Evolutionary conservation across 2,329 filamentous ascomycete genomes (phyloP), one percentile per base, ranked within the genome.

Genomic region (Emergomyces orientalis): DNA sequence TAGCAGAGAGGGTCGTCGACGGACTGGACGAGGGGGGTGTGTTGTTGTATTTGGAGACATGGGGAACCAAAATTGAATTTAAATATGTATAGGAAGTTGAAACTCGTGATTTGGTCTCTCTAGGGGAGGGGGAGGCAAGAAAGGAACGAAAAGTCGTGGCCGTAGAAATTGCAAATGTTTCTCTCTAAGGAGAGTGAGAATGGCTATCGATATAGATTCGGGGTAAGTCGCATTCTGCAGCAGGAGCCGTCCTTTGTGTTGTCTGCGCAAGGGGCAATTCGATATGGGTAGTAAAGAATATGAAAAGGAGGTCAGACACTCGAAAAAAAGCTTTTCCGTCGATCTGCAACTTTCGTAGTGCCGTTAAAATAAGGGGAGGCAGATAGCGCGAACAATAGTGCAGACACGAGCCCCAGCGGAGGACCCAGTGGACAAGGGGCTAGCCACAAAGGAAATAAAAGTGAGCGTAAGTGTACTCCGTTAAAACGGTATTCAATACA

Each of bases 1-100:
- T 14, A 75, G 72, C 45, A 78, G 65, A 19, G 77, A 78, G 37
- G 75, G 71, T 65, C 74, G 73, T 59, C 63, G 62, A 30, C 64
- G 62, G 59, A 62, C 58, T 13, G 65, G 59, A 39, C 51, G 61
- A 17, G 59, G 19, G 30, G 52, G 59, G 55, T 13, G 59, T 14
- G 63, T 56, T 14, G 63, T 14, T 22, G 51, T 25, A 30, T 47
- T 56, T 30, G 58, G 63, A 55, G 63, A 64, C 63, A 65, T 64
- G 47, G 54, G 39, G 51, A 17, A 19, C 30, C 17, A 59, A 58
- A 19, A 14, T 6, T 32, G 39, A 22, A 43, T 37, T 30, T 19
- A 22, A 30, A n/a, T 17, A n/a, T n/a, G n/a, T n/a, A n/a, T n/a
- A 17, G 27, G 25, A 19, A 19, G 39, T 5, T 32, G 5, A 22